These are phyloP conservation scores for Diaporthe sp. DNA, from an alignment of 2,329 filamentous ascomycete genomes.

Conservation along the genomic window DNA sequence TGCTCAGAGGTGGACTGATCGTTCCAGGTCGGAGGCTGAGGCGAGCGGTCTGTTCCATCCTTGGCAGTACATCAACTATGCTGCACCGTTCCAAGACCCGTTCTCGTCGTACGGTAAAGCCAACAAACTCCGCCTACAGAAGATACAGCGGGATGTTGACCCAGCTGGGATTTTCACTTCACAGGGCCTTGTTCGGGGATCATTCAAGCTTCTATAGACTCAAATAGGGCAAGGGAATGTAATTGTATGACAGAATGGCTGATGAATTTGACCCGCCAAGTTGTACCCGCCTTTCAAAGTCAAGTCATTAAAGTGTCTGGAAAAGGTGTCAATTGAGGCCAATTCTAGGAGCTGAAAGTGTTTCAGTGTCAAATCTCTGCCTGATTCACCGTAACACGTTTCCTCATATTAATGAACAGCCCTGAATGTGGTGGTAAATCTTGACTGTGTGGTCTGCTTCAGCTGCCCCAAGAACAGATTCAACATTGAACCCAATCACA, in stretches of 20 bases:
- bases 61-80: conserved; percentile 20
- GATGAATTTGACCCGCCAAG: background rate
- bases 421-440: too few relatives aligned
- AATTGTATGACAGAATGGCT: background rate
- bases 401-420: too few relatives aligned
- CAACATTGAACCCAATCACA: too few relatives aligned
- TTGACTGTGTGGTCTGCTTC: too few relatives aligned
- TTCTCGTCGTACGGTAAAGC: conserved; percentile 8
- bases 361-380: background rate
- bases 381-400: too few relatives aligned
- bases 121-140: background rate
- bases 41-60: background rate
- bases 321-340: background rate
- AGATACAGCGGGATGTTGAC: background rate
- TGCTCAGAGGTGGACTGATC: background rate
- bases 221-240: background rate
- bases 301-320: background rate
- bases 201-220: background rate
- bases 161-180: background rate
- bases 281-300: background rate
- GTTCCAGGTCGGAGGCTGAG: background rate
- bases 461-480: too few relatives aligned
- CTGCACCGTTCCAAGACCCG: background rate
- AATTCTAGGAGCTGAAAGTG: background rate
- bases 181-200: background rate